These are phyloP conservation scores for Serendipita vermifera DNA, from an alignment of 768 basidiomycete genomes.

Conservation along the genomic window DNA sequence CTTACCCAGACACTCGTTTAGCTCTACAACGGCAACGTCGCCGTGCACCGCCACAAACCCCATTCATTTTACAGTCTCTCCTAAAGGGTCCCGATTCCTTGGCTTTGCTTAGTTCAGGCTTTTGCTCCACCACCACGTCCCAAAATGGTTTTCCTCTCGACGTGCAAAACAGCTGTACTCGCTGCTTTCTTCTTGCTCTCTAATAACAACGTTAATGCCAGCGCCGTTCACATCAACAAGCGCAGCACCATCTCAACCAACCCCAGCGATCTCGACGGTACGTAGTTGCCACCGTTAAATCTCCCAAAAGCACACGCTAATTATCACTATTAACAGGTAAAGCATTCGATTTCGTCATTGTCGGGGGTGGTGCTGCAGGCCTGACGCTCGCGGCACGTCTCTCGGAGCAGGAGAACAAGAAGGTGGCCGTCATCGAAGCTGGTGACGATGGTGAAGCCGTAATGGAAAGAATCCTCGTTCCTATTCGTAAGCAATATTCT, in stretches of 20 bases:
- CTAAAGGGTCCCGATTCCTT: too few relatives aligned
- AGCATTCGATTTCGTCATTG: slow-evolving; percentile 44
- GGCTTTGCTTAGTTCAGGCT: too few relatives aligned
- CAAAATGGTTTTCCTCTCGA: too few relatives aligned
- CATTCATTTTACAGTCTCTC: too few relatives aligned
- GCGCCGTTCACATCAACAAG: slow-evolving; percentile 1
- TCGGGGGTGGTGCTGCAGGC: slow-evolving; percentile 37
- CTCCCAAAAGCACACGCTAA: too few relatives aligned
- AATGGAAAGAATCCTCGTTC: slow-evolving; percentile 3
- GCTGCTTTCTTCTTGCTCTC: neutral
- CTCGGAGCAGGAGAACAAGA: slow-evolving; percentile 32
- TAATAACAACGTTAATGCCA: neutral
- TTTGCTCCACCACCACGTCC: too few relatives aligned
- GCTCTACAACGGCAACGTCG: too few relatives aligned
- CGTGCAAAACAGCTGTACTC: too few relatives aligned
- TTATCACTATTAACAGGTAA: neutral
- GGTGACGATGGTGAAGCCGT: slow-evolving; percentile 10
- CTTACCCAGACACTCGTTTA: too few relatives aligned
- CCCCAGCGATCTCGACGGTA: neutral
- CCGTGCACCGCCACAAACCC: too few relatives aligned
- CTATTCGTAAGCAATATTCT: neutral
- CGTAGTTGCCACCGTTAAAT: neutral
- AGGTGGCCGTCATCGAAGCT: slow-evolving; percentile 29
- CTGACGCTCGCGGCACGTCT: slow-evolving; percentile 35
- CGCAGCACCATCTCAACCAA: neutral